phyloP scores from a whole-genome alignment of 805 yeast species.

The Starmerella davenportii region DNA sequence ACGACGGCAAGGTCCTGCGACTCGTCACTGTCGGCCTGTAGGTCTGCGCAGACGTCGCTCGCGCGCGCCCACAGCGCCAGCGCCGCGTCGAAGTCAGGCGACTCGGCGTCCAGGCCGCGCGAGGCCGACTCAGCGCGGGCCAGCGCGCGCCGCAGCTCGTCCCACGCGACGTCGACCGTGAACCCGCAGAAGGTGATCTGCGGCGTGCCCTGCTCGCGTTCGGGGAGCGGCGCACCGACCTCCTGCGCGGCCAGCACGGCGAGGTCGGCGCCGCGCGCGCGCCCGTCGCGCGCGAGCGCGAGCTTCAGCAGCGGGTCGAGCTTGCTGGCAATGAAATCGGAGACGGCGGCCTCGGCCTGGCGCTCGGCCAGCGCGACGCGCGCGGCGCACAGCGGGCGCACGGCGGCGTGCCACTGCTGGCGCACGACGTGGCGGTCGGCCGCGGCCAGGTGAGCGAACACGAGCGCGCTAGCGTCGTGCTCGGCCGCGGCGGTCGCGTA shows the following conservation, averaged over 20 bases:
- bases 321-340: slow-evolving; percentile 37
- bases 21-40: slow-evolving; percentile 32
- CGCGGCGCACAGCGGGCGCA: slow-evolving; percentile 40
- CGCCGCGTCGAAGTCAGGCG: slow-evolving; percentile 24
- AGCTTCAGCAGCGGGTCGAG: slow-evolving; percentile 52
- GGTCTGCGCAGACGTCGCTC: background rate
- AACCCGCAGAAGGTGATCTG: slow-evolving; percentile 15
- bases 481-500: slow-evolving; percentile 24
- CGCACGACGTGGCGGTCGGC: slow-evolving; percentile 36
- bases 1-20: slow-evolving; percentile 57
- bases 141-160: background rate
- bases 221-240: background rate
- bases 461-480: slow-evolving; percentile 10
- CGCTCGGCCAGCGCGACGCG: slow-evolving; percentile 32
- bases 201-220: slow-evolving; percentile 7
- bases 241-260: slow-evolving; percentile 15
- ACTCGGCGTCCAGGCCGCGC: slow-evolving; percentile 50
- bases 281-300: slow-evolving; percentile 30
- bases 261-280: slow-evolving; percentile 27
- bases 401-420: slow-evolving; percentile 41
- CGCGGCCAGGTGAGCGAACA: slow-evolving; percentile 29
- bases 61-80: slow-evolving; percentile 9
- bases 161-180: slow-evolving; percentile 1
- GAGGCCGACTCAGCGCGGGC: slow-evolving; percentile 44
- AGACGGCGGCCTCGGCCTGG: slow-evolving; percentile 20